phyloP scores from a whole-genome alignment of 1,284 basidiomycete species.

The Apiotrichum veenhuisii region DNA sequence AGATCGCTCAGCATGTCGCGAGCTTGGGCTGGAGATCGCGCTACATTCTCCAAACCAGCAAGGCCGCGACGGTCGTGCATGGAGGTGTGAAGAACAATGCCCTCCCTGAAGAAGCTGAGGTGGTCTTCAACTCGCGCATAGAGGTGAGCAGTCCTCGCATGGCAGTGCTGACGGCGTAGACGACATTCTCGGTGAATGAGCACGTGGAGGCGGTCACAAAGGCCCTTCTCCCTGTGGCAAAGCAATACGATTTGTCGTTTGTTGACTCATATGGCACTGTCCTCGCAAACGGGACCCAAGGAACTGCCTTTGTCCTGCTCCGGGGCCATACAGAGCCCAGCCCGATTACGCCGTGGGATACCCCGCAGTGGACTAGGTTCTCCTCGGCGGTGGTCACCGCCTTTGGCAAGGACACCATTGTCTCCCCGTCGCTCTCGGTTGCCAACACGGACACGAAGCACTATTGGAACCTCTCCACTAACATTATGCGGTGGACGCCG shows the following conservation, averaged over 20 bases:
- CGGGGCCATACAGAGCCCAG: constrained; percentile 48
- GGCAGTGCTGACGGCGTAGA: constrained; percentile 24
- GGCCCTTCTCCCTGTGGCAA: constrained; percentile 45
- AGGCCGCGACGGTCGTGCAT: constrained; percentile 44
- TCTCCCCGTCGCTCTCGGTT: constrained; percentile 53
- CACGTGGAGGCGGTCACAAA: constrained; percentile 42
- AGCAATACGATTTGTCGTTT: constrained; percentile 11
- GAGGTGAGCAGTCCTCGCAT: constrained; percentile 50
- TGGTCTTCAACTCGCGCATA: constrained; percentile 38
- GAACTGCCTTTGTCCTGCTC: background rate
- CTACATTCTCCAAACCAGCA: constrained; percentile 44
- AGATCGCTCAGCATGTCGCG: constrained; percentile 47
- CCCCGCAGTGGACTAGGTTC: constrained; percentile 48
- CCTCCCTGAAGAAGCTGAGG: constrained; percentile 45
- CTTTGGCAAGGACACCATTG: constrained; percentile 49
- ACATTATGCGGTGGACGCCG: constrained; percentile 15
- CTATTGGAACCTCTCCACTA: constrained; percentile 44
- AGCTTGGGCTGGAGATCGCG: constrained; percentile 31
- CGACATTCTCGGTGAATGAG: constrained; percentile 46
- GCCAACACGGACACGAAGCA: constrained; percentile 51
- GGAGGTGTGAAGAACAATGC: constrained; percentile 51
- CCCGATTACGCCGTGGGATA: constrained; percentile 49
- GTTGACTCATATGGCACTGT: constrained; percentile 3
- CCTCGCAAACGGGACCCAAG: constrained; percentile 14
- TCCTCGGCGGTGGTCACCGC: constrained; percentile 48